Conservation (phyloP, 805 yeast species). For the Candida nemodendra region DNA sequence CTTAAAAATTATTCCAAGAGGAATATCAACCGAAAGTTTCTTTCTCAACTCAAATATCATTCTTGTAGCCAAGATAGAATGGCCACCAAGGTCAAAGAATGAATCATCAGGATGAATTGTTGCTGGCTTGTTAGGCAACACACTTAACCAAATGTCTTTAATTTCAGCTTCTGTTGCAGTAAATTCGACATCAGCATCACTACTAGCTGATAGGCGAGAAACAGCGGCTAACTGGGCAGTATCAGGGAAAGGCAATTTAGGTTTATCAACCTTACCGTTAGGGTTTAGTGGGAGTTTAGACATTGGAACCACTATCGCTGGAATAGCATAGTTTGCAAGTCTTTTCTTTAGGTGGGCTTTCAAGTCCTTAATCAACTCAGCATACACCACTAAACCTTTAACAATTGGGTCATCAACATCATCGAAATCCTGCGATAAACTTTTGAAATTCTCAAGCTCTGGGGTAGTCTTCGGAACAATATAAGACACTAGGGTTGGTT, state of each 20-base stretch:
- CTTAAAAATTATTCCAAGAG: constrained; percentile 86
- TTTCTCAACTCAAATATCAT: constrained; percentile 93
- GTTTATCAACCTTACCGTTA: constrained; percentile 97
- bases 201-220: constrained; percentile 48
- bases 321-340: constrained; percentile 91
- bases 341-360: constrained; percentile 81
- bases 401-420: constrained; percentile 66
- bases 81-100: constrained; percentile 97
- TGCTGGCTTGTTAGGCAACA: constrained; percentile 84
- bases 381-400: constrained; percentile 71
- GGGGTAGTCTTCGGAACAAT: constrained; percentile 70
- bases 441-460: constrained; percentile 48
- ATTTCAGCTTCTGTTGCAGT: constrained; percentile 64
- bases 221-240: constrained; percentile 80
- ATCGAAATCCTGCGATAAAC: constrained; percentile 46
- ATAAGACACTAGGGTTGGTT: constrained; percentile 86
- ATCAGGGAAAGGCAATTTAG: constrained; percentile 93
- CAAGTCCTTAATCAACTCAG: constrained; percentile 75
- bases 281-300: constrained; percentile 89
- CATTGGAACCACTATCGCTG: constrained; percentile 87
- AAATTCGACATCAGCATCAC: constrained; percentile 51
- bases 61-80: constrained; percentile 92
- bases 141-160: constrained; percentile 79
- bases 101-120: constrained; percentile 76
- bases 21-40: constrained; percentile 73